Evolutionary conservation across 805 yeast species (phyloP).

Genomic region (Saturnispora hagleri): DNA sequence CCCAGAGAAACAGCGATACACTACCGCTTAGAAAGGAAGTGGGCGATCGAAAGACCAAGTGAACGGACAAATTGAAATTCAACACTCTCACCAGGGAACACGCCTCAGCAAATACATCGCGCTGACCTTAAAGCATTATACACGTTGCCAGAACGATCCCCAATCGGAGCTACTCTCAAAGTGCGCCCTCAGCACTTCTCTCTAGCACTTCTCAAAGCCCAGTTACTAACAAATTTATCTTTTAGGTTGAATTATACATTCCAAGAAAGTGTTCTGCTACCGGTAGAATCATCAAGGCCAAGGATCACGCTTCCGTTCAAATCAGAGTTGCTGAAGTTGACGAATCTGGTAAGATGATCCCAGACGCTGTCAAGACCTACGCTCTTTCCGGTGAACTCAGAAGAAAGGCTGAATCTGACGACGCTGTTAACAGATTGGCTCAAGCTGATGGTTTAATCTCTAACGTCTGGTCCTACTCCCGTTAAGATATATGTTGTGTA

Average conservation of each 20-base stretch:
- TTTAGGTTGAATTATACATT: constrained; percentile 97
- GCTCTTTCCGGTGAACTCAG: constrained; percentile 97
- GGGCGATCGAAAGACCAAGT: too few species aligned
- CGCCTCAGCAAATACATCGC: too few species aligned
- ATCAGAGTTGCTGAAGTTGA: constrained; percentile 98
- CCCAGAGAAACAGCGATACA: too few species aligned
- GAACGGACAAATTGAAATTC: too few species aligned
- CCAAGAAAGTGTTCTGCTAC: constrained; percentile 99
- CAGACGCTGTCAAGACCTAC: constrained; percentile 87
- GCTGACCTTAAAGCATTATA: too few species aligned
- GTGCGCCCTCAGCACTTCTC: not conserved
- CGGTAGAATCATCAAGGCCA: constrained; percentile 99
- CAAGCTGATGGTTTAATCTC: constrained; percentile 97
- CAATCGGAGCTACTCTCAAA: too few species aligned
- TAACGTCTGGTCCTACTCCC: constrained; percentile 93
- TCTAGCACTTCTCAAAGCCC: not conserved
- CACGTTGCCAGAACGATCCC: too few species aligned
- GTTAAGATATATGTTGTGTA: constrained; percentile 38
- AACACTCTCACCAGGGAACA: too few species aligned
- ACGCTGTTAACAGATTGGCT: constrained; percentile 97
- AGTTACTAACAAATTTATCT: constrained; percentile 14
- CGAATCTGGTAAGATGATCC: constrained; percentile 89
- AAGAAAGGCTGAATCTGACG: constrained; percentile 99
- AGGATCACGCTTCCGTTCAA: constrained; percentile 99
- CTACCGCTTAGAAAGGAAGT: too few species aligned